phyloP scores from a whole-genome alignment of 2,329 filamentous ascomycete genomes.

The Nigrospora oryzae region DNA sequence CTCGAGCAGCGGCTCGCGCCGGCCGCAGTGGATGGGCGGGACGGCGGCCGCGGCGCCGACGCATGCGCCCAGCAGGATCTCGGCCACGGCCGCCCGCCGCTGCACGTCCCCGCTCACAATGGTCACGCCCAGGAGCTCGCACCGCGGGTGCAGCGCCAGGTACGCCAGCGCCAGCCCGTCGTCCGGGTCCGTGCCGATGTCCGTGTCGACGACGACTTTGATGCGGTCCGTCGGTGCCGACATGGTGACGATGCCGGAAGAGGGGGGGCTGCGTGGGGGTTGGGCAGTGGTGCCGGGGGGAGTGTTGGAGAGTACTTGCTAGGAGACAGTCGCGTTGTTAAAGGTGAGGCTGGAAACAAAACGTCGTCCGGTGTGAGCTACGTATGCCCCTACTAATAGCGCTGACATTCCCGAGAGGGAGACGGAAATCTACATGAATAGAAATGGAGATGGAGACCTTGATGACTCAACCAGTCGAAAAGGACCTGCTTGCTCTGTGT shows the following conservation, averaged over 20 bases:
- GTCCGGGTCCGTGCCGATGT: slow-evolving; percentile 7
- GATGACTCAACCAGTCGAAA: too few species aligned
- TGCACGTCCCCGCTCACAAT: slow-evolving; percentile 5
- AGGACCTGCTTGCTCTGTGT: too few species aligned
- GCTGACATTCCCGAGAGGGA: too few species aligned
- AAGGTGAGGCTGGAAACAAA: not conserved
- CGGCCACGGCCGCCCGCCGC: slow-evolving; percentile 3
- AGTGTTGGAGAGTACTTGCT: too few species aligned
- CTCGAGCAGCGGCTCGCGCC: slow-evolving; percentile 1
- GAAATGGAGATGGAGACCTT: too few species aligned
- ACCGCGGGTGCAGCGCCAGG: slow-evolving; percentile 5
- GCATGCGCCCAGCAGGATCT: slow-evolving; percentile 2
- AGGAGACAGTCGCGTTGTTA: too few species aligned
- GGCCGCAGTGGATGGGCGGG: slow-evolving; percentile 4
- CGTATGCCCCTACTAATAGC: too few species aligned
- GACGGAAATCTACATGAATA: too few species aligned
- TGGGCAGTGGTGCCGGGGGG: too few species aligned
- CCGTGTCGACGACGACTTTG: slow-evolving; percentile 6
- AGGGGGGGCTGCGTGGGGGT: too few species aligned
- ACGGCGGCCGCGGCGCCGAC: not conserved
- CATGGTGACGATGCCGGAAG: too few species aligned
- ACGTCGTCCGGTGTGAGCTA: not conserved
- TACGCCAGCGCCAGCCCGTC: slow-evolving; percentile 6
- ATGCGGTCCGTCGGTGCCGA: not conserved
- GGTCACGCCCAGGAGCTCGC: slow-evolving; percentile 5